Evolutionary conservation across 148 eudicot species (phyloP), one percentile per base, ranked within the genome.

Genomic region (Polygonum aviculare): DNA sequence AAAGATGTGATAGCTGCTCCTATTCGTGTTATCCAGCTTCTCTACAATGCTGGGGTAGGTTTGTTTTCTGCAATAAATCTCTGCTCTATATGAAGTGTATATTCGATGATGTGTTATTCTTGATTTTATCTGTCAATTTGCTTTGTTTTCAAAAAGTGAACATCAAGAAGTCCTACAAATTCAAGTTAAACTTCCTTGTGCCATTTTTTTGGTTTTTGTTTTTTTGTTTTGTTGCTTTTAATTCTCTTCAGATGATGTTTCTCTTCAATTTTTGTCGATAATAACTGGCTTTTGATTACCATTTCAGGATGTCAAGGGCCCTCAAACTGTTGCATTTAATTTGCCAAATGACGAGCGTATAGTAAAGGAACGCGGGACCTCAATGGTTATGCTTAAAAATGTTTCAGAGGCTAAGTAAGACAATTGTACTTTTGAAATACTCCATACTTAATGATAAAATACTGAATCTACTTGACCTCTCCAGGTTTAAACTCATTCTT

Each of bases 361-460:
- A 80, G 98, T 95, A 57, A 95, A 88, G 79, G 97, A 92, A 82
- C 90, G 93, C 57, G 98, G 98, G 76, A 85, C 97, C 67, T 92
- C 98, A 74, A 95, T 95, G 98, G 98, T 95, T 80, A 90, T 92
- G 86, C 91, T 95, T 75, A 95, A 95, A 87, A 95, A 95, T 85
- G 93, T 95, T 65, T 90, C 98, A 0, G 99, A 96, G 87, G 99
- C 99, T 59, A 96, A 96, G 99, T 96, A 88, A 79, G 81, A 60
- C 38, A n/a, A 33, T 31, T 31, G 73, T 73, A 44, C 67, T 69
- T 79, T 41, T 77, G 52, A 3, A 22, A 75, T 36, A 67, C 78
- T 75, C 74, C 39, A 63, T n/a, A 31, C 18, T 26, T 2, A 2
- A 1, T 63, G 40, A 26, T 26, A 1, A 26, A 26, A 26, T 26